Conservation (phyloP, 176 grass and related monocot genomes). For the Oryza australiensis region DNA sequence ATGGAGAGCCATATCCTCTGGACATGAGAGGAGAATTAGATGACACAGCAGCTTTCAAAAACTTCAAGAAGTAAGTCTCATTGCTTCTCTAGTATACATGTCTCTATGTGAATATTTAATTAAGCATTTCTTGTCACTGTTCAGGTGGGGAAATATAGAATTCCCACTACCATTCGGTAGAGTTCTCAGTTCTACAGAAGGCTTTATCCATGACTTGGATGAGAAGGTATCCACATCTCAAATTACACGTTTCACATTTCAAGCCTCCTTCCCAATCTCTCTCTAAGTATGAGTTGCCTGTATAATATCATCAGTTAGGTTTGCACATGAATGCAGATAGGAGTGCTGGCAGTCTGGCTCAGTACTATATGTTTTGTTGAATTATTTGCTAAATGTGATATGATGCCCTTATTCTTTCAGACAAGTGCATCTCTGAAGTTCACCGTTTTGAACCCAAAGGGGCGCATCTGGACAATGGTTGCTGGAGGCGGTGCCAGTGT, state of each 20-base stretch:
- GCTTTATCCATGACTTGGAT: conserved; percentile 87
- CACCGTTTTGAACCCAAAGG: conserved; percentile 84
- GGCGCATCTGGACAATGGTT: conserved; percentile 96
- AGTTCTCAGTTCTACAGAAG: conserved; percentile 75
- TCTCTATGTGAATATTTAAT: conserved; percentile 20
- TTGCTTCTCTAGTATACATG: background rate
- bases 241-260: conserved; percentile 2
- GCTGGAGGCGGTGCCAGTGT: conserved; percentile 96
- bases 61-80: conserved; percentile 80
- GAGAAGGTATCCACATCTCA: conserved; percentile 61
- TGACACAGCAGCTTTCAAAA: conserved; percentile 98
- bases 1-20: conserved; percentile 81
- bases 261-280: background rate
- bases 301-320: background rate
- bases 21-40: conserved; percentile 94
- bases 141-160: conserved; percentile 78
- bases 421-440: conserved; percentile 92
- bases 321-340: conserved; percentile 6
- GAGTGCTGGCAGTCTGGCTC: background rate
- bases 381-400: background rate
- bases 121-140: conserved; percentile 20
- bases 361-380: background rate
- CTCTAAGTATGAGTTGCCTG: background rate
- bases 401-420: conserved; percentile 42
- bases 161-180: conserved; percentile 89